Evolutionary conservation across 352 stramenopile species (phyloP).

Genomic region (Aphanomyces stellatus): DNA sequence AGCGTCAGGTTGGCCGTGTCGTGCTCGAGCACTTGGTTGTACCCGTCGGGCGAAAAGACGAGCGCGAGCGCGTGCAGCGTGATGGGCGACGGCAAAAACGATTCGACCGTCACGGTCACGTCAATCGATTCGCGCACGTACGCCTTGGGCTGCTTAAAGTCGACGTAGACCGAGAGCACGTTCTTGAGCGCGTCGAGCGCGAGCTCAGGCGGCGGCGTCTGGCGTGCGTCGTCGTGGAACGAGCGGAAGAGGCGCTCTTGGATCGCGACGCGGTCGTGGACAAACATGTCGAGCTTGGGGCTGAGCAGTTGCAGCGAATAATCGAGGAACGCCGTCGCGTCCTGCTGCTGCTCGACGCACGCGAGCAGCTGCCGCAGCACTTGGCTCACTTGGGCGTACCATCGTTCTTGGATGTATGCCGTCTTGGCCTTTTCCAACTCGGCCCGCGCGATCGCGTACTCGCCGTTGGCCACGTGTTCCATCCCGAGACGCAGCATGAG

Average conservation of each 20-base stretch:
- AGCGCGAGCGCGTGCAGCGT: not conserved
- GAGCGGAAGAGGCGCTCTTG: constrained; percentile 55
- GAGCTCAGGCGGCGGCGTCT: constrained; percentile 21
- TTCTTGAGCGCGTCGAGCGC: not conserved
- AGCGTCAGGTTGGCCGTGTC: constrained; percentile 5
- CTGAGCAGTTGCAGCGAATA: constrained; percentile 70
- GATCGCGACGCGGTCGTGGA: constrained; percentile 47
- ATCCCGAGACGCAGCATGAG: constrained; percentile 63
- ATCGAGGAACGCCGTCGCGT: constrained; percentile 67
- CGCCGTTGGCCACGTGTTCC: constrained; percentile 55
- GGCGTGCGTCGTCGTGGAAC: constrained; percentile 40
- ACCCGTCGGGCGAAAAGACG: constrained; percentile 13
- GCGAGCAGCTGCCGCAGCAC: constrained; percentile 65
- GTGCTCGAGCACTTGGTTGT: constrained; percentile 15
- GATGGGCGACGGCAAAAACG: constrained; percentile 3
- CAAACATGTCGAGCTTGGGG: constrained; percentile 57
- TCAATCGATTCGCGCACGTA: constrained; percentile 8
- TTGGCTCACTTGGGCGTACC: constrained; percentile 63
- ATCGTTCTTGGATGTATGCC: constrained; percentile 49
- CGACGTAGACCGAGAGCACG: constrained; percentile 6
- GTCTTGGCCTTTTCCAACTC: constrained; percentile 67
- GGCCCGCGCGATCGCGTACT: constrained; percentile 52
- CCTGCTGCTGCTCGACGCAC: constrained; percentile 62
- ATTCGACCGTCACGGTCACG: constrained; percentile 6
- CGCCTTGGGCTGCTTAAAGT: constrained; percentile 2